A percentile compares a stretch with the other conserved stretches of the same genome.
These are phyloP conservation scores for Zygoascus meyerae DNA, from an alignment of 1,139 yeast genomes.

Conservation along the genomic window DNA sequence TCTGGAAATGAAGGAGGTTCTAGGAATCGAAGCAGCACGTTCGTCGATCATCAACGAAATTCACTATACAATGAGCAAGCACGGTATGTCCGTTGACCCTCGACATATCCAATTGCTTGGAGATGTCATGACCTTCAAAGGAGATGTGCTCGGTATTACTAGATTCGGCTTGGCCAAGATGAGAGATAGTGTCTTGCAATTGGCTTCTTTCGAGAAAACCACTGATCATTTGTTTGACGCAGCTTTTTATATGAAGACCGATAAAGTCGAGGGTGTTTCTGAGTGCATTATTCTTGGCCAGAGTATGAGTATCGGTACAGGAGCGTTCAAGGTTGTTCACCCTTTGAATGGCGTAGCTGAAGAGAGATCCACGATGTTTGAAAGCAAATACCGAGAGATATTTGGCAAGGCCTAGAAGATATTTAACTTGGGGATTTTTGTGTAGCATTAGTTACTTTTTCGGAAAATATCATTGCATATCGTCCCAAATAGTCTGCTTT, in stretches of 20 bases:
- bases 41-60: conserved; percentile 88
- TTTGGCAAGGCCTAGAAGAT: neutral
- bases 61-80: conserved; percentile 96
- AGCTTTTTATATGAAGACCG: conserved; percentile 94
- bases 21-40: conserved; percentile 98
- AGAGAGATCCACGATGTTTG: conserved; percentile 2
- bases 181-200: conserved; percentile 95
- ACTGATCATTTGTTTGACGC: conserved; percentile 98
- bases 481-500: too few relatives aligned
- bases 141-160: conserved; percentile 96
- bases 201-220: conserved; percentile 97
- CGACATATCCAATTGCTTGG: conserved; percentile 97
- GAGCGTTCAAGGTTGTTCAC: conserved; percentile 70
- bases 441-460: too few relatives aligned
- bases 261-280: conserved; percentile 93
- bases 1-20: conserved; percentile 77
- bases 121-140: conserved; percentile 98
- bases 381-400: conserved; percentile 4
- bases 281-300: conserved; percentile 97
- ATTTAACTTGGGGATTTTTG: neutral
- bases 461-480: too few relatives aligned
- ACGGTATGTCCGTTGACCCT: conserved; percentile 99
- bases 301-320: conserved; percentile 96
- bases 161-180: conserved; percentile 96
- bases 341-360: conserved; percentile 25